Evolutionary conservation across 306 rosid genomes (phyloP).

Genomic region (Luffa acutangula): DNA sequence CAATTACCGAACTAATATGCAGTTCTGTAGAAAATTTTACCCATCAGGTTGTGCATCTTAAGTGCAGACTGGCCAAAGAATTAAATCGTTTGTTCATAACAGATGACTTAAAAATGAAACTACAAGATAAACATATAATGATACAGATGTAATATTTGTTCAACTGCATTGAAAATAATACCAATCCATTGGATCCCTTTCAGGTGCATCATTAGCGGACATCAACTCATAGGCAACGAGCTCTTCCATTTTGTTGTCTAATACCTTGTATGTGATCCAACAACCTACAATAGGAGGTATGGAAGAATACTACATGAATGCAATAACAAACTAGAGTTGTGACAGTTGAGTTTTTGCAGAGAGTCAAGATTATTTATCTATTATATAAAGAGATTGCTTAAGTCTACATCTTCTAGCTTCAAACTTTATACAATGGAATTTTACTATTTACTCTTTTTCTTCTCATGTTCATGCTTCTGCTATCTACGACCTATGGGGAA

Average conservation of each 20-base stretch:
- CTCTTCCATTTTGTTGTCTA: slow-evolving; percentile 42
- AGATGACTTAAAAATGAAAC: neutral
- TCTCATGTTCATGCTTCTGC: neutral
- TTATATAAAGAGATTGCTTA: no score
- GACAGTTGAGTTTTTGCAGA: neutral
- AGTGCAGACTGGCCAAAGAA: neutral
- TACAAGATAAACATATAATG: neutral
- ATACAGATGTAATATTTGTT: neutral
- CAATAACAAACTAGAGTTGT: neutral
- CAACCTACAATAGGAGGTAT: slow-evolving; percentile 35
- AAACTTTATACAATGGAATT: no score
- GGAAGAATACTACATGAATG: neutral
- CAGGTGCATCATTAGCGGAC: slow-evolving; percentile 94
- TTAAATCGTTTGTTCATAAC: neutral
- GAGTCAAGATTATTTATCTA: neutral
- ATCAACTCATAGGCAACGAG: slow-evolving; percentile 80
- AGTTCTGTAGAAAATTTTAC: neutral
- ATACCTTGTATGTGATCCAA: slow-evolving; percentile 58
- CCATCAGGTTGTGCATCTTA: neutral
- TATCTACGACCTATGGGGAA: no score
- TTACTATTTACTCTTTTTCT: neutral
- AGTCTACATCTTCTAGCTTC: no score
- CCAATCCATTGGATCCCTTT: slow-evolving; percentile 99
- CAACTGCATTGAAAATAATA: slow-evolving; percentile 15
- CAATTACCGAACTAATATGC: neutral